These are phyloP conservation scores for Heimioporus sp. DNA, from an alignment of 768 basidiomycete genomes.

Conservation along the genomic window DNA sequence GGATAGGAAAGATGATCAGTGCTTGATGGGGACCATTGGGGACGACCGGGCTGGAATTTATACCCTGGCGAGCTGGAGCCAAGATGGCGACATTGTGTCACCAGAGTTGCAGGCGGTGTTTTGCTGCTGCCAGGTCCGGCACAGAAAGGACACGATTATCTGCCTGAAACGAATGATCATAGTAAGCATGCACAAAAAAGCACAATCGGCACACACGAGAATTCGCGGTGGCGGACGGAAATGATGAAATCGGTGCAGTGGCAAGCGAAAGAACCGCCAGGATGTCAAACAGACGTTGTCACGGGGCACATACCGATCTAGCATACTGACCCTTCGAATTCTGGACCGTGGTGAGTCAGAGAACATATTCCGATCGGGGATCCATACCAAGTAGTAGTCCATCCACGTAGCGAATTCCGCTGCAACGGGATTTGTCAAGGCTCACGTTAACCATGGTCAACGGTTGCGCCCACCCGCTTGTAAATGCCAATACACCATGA, in stretches of 20 bases:
- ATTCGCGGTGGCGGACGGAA: constrained; percentile 1
- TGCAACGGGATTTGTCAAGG: too few species aligned
- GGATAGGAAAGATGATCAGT: background rate
- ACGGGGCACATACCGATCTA: too few species aligned
- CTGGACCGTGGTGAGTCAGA: too few species aligned
- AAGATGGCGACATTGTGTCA: constrained; percentile 4
- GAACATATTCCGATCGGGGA: background rate
- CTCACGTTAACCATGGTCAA: too few species aligned
- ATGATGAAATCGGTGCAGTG: background rate
- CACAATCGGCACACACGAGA: constrained; percentile 10
- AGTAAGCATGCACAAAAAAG: constrained; percentile 10
- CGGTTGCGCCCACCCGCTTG: background rate
- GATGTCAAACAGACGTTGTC: background rate
- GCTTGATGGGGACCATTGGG: background rate
- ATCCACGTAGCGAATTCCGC: background rate
- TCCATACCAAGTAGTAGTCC: background rate
- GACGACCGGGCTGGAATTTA: constrained; percentile 11
- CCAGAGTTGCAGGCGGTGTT: background rate
- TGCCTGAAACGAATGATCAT: background rate
- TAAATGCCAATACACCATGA: background rate
- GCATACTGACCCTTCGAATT: too few species aligned
- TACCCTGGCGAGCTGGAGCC: background rate
- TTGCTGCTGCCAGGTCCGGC: constrained; percentile 3
- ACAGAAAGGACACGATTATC: constrained; percentile 8
- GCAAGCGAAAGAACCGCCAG: background rate